Conservation (phyloP, 805 yeast genomes). For the Spathaspora sp. region DNA sequence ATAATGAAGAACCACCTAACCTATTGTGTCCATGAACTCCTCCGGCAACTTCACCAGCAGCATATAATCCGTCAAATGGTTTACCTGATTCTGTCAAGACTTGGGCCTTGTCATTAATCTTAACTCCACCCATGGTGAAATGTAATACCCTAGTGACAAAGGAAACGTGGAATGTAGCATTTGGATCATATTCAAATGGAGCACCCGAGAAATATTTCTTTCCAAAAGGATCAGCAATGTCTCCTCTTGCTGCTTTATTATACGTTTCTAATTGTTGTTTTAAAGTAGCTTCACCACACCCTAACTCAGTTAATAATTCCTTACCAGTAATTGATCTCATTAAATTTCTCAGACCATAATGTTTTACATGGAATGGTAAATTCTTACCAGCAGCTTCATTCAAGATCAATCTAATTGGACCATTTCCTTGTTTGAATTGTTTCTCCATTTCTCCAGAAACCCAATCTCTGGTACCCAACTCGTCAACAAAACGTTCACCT, state of each 20-base stretch:
- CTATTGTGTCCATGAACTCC: slow-evolving; percentile 45
- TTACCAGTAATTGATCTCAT: slow-evolving; percentile 45
- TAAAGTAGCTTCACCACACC: slow-evolving; percentile 26
- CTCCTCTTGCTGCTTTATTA: slow-evolving; percentile 40
- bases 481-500: slow-evolving; percentile 59
- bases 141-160: slow-evolving; percentile 58
- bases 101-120: slow-evolving; percentile 47
- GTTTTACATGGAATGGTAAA: slow-evolving; percentile 50
- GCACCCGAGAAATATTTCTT: slow-evolving; percentile 47
- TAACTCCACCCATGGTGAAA: slow-evolving; percentile 72
- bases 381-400: slow-evolving; percentile 43
- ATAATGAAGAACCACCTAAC: slow-evolving; percentile 40
- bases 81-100: slow-evolving; percentile 28
- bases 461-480: slow-evolving; percentile 56
- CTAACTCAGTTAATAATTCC: slow-evolving; percentile 39
- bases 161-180: slow-evolving; percentile 46
- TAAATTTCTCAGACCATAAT: slow-evolving; percentile 52
- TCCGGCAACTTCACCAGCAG: slow-evolving; percentile 46
- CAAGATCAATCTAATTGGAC: slow-evolving; percentile 50
- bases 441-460: slow-evolving; percentile 57
- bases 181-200: slow-evolving; percentile 34
- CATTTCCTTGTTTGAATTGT: slow-evolving; percentile 32
- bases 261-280: slow-evolving; percentile 34
- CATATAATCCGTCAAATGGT: slow-evolving; percentile 35
- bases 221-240: slow-evolving; percentile 39